Base-by-base conservation (phyloP, 2,329 filamentous ascomycete genomes). In the Claviceps quebecensis region DNA sequence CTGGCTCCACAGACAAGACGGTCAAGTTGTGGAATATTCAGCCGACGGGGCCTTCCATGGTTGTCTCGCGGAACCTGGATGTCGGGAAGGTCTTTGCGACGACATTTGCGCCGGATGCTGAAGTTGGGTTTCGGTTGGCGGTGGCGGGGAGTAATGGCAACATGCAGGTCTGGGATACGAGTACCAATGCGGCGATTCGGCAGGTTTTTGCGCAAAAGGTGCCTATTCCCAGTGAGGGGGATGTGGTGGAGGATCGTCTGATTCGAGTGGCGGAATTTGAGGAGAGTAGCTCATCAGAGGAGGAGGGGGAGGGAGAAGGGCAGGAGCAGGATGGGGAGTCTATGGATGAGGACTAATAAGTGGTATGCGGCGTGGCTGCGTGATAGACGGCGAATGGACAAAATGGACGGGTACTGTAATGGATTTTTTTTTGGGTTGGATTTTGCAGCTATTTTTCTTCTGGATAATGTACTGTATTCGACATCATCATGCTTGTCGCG, bases 21-120 rank as follows among this genome's bases (percentile, higher is more conserved):
- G 89, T 97, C 60, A 98, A 98, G 75, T 75, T 98, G 52, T 98
- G 93, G 93, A 95, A 95, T 69, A 81, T 96, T 52, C 78, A 84
- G 59, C 68, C 84, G 13, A 78, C 79, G 41, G 89, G 88, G 2
- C 93, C 93, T 1, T 86, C 82, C 54, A 86, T 98, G 80, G 88
- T 98, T 1, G 87, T 94, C 5, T 86, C 87, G 26, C 83, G 93
- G 58, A 91, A 97, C 66, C 73, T 97, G 45, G 93, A 94, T 51
- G 87, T 98, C 17, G 93, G 93, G 54, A 94, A 91, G 69, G 86
- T 98, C 39, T 98, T 98, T 69, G 87, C 87, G 11, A 86, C 90
- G 2, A 79, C 78, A 6, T 98, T 97, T 66, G 93, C 86, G 4
- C 91, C 93, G 1, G 93, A 98, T 64, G 68, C 82, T 37, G 87